phyloP scores from a whole-genome alignment of 2,329 filamentous ascomycete species.

The Trichoderma sp. region DNA sequence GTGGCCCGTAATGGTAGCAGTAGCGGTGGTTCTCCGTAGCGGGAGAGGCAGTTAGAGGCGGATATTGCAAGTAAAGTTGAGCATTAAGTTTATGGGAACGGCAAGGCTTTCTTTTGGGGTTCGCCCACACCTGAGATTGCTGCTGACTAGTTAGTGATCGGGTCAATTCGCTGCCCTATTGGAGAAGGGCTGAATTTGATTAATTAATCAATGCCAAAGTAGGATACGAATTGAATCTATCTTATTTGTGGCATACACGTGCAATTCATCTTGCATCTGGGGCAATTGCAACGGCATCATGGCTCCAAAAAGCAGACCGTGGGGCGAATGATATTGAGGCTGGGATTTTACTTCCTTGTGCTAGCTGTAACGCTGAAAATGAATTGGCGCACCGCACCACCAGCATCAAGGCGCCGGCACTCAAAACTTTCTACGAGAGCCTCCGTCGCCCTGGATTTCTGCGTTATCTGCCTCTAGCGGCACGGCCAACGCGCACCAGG shows the following conservation, averaged over 20 bases:
- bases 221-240: not conserved
- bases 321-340: not conserved
- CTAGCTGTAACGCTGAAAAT: not conserved
- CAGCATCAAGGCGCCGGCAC: not conserved
- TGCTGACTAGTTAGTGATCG: not conserved
- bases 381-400: not conserved
- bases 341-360: not conserved
- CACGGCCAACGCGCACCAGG: not conserved
- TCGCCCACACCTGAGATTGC: not conserved
- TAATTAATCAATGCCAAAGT: not conserved
- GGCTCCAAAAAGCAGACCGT: not conserved
- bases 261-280: not conserved
- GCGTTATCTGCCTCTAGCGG: not conserved
- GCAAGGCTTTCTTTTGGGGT: not conserved
- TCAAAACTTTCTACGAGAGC: not conserved
- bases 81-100: constrained; percentile 8
- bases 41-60: constrained; percentile 11
- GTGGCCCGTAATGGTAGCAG: constrained; percentile 1
- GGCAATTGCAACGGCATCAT: not conserved
- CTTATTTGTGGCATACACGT: not conserved
- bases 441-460: not conserved
- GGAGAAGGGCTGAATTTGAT: not conserved
- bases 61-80: constrained; percentile 19
- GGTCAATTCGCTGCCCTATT: not conserved
- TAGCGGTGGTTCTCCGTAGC: constrained; percentile 5